These are phyloP conservation scores for Gaertneriomyces semiglobifer DNA, from an alignment of 192 early-diverging fungal genomes.

Conservation along the genomic window DNA sequence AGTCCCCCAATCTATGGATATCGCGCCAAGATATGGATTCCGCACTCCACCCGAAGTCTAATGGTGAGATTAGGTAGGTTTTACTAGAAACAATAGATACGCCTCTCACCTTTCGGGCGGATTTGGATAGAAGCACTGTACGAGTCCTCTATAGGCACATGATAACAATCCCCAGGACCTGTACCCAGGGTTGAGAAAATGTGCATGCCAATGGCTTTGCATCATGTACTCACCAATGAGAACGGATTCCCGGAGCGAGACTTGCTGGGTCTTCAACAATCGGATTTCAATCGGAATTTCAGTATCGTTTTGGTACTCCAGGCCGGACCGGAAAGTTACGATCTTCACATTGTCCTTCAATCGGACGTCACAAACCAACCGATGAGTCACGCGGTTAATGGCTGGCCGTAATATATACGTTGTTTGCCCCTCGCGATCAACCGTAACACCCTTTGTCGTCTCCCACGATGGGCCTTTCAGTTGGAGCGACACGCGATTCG, in stretches of 20 bases:
- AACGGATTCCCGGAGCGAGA: too few relatives aligned
- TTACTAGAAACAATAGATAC: not conserved
- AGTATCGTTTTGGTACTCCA: conserved; percentile 81
- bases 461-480: conserved; percentile 87
- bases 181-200: conserved; percentile 11
- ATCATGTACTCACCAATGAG: conserved; percentile 28
- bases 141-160: conserved; percentile 82
- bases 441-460: conserved; percentile 79
- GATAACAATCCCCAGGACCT: conserved; percentile 77
- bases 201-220: conserved; percentile 24
- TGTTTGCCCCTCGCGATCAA: conserved; percentile 84
- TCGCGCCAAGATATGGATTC: conserved; percentile 83
- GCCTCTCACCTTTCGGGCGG: conserved; percentile 65
- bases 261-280: conserved; percentile 52
- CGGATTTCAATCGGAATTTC: conserved; percentile 73
- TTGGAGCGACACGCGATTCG: conserved; percentile 82
- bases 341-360: conserved; percentile 86
- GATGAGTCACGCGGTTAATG: conserved; percentile 72
- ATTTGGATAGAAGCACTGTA: conserved; percentile 76
- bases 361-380: conserved; percentile 82
- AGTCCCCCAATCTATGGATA: conserved; percentile 41
- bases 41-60: conserved; percentile 82
- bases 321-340: conserved; percentile 83
- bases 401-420: conserved; percentile 80
- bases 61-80: conserved; percentile 45